phyloP scores from a whole-genome alignment of 202 grass and related monocot species.

The Schoenoplectus tabernaemontani region DNA sequence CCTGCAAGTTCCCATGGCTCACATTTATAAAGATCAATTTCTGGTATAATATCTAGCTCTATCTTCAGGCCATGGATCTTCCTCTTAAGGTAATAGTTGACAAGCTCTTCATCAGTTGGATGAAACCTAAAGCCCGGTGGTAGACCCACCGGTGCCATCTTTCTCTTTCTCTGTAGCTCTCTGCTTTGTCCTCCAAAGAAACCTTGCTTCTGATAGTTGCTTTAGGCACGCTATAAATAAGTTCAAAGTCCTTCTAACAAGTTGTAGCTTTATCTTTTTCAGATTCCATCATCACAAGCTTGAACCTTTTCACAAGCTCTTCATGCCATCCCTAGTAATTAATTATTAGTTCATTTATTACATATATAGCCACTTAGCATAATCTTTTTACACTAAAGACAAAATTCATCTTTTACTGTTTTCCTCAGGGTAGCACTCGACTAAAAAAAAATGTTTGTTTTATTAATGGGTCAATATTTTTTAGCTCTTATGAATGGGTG shows the following conservation, averaged over 20 bases:
- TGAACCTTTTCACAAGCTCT: constrained; percentile 36
- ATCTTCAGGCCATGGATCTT: constrained; percentile 93
- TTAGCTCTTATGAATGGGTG: not conserved
- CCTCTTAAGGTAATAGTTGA: constrained; percentile 97
- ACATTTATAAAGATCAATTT: constrained; percentile 96
- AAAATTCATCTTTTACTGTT: not conserved
- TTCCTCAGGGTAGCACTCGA: not conserved
- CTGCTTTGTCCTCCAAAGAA: constrained; percentile 25
- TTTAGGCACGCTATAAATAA: constrained; percentile 38
- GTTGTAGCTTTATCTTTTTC: constrained; percentile 46
- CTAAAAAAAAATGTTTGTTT: not conserved
- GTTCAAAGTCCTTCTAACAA: constrained; percentile 39
- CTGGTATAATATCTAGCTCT: constrained; percentile 94
- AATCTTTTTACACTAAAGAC: constrained; percentile 17
- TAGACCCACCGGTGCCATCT: constrained; percentile 89
- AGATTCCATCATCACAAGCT: constrained; percentile 58
- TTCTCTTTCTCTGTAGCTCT: constrained; percentile 9
- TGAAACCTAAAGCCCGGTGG: constrained; percentile 94
- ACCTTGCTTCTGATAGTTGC: constrained; percentile 43
- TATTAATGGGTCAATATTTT: not conserved
- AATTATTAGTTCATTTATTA: constrained; percentile 11
- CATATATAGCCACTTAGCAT: not conserved
- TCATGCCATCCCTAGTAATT: constrained; percentile 10
- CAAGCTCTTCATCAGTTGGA: constrained; percentile 92
- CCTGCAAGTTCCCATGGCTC: constrained; percentile 96